Evolutionary conservation across 805 yeast genomes (phyloP).

Genomic region (Saturnispora gosingensis): DNA sequence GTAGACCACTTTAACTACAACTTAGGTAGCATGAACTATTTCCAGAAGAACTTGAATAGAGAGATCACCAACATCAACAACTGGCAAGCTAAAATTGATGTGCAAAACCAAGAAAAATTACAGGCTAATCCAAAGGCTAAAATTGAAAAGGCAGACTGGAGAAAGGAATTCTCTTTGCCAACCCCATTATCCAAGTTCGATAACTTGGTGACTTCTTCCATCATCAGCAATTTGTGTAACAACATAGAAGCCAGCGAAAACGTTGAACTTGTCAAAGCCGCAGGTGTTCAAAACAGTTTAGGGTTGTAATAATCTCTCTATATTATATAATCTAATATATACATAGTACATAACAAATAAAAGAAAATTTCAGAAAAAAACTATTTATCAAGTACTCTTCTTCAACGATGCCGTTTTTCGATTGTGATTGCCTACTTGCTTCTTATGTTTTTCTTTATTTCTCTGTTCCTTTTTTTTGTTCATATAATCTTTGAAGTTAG

Average conservation of each 20-base stretch:
- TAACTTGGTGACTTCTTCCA: conserved; percentile 56
- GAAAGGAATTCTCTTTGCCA: conserved; percentile 54
- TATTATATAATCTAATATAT: background rate
- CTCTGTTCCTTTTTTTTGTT: conserved; percentile 28
- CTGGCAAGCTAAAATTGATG: conserved; percentile 37
- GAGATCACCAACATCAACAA: conserved; percentile 61
- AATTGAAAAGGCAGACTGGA: conserved; percentile 49
- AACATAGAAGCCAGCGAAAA: conserved; percentile 66
- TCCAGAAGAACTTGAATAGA: conserved; percentile 65
- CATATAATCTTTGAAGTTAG: conserved; percentile 11
- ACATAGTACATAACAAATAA: background rate
- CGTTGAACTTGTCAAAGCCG: conserved; percentile 36
- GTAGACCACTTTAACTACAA: conserved; percentile 71
- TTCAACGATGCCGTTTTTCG: conserved; percentile 31
- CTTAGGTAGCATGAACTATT: conserved; percentile 71
- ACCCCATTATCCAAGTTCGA: conserved; percentile 69
- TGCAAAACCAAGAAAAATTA: background rate
- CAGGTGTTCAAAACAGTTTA: conserved; percentile 1
- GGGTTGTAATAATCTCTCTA: background rate
- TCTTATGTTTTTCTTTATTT: conserved; percentile 46
- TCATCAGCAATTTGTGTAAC: conserved; percentile 60
- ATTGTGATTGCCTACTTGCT: conserved; percentile 53
- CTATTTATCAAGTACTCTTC: background rate
- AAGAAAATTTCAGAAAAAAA: background rate
- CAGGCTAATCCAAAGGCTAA: conserved; percentile 5